Evolutionary conservation across 2,329 filamentous ascomycete genomes (phyloP).

Genomic region (Sporothrix dimorphospora): DNA sequence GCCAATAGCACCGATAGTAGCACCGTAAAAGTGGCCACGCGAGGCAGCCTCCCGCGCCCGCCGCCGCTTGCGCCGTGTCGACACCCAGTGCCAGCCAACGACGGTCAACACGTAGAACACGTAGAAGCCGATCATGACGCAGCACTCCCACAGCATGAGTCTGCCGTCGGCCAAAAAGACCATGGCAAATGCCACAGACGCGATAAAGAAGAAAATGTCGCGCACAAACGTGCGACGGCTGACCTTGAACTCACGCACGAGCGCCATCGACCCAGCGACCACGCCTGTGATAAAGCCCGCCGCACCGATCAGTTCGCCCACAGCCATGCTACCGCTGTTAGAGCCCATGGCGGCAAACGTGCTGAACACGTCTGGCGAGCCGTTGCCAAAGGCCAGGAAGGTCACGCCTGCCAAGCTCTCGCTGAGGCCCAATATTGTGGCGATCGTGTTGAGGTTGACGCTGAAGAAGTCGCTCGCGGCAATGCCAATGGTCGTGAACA

Average conservation of each 20-base stretch:
- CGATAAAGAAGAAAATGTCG: slow-evolving; percentile 89
- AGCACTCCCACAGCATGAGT: slow-evolving; percentile 86
- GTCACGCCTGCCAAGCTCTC: slow-evolving; percentile 96
- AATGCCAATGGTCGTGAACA: slow-evolving; percentile 97
- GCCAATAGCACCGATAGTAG: slow-evolving; percentile 40
- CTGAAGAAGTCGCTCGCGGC: slow-evolving; percentile 98
- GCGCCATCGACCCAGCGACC: slow-evolving; percentile 93
- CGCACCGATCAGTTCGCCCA: slow-evolving; percentile 92
- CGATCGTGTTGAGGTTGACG: slow-evolving; percentile 92
- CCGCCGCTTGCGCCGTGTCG: slow-evolving; percentile 62
- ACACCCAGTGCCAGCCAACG: slow-evolving; percentile 89
- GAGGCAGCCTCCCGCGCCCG: slow-evolving; percentile 71
- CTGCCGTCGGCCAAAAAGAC: slow-evolving; percentile 82
- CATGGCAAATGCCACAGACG: slow-evolving; percentile 85
- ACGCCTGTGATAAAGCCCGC: slow-evolving; percentile 96
- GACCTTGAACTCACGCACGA: slow-evolving; percentile 94
- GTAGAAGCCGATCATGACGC: slow-evolving; percentile 89
- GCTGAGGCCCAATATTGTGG: slow-evolving; percentile 85
- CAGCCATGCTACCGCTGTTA: slow-evolving; percentile 93
- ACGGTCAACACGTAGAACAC: slow-evolving; percentile 86
- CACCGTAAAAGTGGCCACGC: slow-evolving; percentile 71
- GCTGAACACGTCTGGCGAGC: slow-evolving; percentile 96
- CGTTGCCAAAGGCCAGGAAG: slow-evolving; percentile 95
- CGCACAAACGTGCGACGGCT: slow-evolving; percentile 86
- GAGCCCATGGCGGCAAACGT: slow-evolving; percentile 98